Base-by-base conservation (phyloP, 2,329 filamentous ascomycete genomes). In the Fusarium sp. region DNA sequence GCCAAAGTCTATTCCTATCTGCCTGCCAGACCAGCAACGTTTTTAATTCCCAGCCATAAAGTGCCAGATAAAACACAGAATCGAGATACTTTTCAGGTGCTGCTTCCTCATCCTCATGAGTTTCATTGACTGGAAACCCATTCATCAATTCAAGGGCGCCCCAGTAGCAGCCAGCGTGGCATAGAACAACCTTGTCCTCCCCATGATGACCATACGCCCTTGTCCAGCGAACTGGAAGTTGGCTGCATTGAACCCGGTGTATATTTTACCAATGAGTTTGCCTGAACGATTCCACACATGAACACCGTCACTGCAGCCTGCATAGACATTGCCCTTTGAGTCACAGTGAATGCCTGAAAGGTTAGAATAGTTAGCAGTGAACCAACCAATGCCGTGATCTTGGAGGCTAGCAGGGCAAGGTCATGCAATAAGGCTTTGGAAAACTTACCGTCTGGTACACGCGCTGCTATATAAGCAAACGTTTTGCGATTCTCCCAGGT, bases 361-460 rank as follows among this genome's bases (percentile, higher is more conserved):
- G 25, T 5, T 13, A 35, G 4, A 9, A 3, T 1, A 19, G 15
- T 49, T 7, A 42, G 26, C 5, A 13, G 11, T 19, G 7, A 24
- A 25, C 6, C 9, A 2, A 28, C 5, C 5, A 5, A 24, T 13
- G 5, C 8, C 6, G 7, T 8, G 7, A 9, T 19, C 10, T 8
- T 19, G 4, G 15, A 7, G 9, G 9, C 12, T 6, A 12, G 10
- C 9, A 3, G n/a, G 10, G 6, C n/a, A 11, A 2, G 8, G 13
- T 19, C 19, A 19, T 19, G 19, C 19, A 11, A 15, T 25, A 6
- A n/a, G 13, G 39, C 4, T 36, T 3, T 24, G 36, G 10, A 2
- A 4, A 7, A 68, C 74, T 49, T 75, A 74, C 88, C 88, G 61
- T 90, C 88, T 0, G 87, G 85, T 3, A 86, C 75, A 3, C 84